Evolutionary conservation across 768 basidiomycete species (phyloP).

Genomic region (Mycena galopus): DNA sequence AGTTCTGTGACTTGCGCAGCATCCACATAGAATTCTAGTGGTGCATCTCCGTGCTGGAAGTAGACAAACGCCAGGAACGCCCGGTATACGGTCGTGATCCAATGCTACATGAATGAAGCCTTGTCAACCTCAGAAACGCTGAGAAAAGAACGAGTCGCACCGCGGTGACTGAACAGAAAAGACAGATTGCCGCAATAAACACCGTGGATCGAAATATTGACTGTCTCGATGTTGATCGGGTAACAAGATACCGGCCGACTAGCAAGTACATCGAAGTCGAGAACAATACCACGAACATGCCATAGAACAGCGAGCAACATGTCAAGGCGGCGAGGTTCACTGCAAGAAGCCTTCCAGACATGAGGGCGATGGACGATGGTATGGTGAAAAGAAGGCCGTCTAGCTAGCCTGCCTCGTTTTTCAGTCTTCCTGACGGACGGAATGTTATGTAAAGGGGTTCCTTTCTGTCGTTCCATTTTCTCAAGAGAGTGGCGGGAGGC

Average conservation of each 20-base stretch:
- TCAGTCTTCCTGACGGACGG: neutral
- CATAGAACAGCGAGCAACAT: conserved; percentile 29
- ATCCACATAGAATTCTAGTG: conserved; percentile 24
- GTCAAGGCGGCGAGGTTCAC: conserved; percentile 29
- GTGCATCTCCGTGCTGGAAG: conserved; percentile 20
- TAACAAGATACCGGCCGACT: conserved; percentile 29
- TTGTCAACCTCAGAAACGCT: neutral
- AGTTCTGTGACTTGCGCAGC: conserved; percentile 16
- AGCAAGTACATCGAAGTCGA: conserved; percentile 29
- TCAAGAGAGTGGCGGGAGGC: neutral
- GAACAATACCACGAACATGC: conserved; percentile 29
- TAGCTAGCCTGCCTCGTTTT: conserved; percentile 16
- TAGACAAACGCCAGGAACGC: conserved; percentile 27
- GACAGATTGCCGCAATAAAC: conserved; percentile 27
- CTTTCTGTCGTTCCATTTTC: neutral
- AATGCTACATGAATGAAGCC: conserved; percentile 11
- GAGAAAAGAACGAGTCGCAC: neutral
- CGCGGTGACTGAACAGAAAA: conserved; percentile 28
- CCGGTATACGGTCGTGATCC: conserved; percentile 30
- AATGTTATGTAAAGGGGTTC: conserved; percentile 26
- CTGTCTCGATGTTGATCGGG: neutral
- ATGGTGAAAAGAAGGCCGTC: too few relatives aligned
- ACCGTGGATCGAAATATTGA: conserved; percentile 29
- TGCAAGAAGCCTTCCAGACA: conserved; percentile 25
- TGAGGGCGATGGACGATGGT: conserved; percentile 8